Evolutionary conservation across 305 asterid species (phyloP), one percentile per base, ranked within the genome.

Genomic region (Caryopteris hybrid): DNA sequence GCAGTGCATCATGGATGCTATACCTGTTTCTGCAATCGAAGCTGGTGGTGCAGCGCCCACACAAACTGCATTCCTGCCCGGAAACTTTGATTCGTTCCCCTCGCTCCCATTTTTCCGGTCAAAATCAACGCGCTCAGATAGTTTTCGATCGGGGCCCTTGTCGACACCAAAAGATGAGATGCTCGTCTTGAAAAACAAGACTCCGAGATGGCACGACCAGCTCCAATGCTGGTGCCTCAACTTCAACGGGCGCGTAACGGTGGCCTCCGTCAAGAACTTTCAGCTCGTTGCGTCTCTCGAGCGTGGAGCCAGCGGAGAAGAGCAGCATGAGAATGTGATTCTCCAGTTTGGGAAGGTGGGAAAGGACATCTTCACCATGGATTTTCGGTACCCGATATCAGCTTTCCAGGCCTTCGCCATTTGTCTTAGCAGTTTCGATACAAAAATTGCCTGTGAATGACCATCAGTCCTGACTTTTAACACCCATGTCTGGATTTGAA

Each of bases 211-310:
- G 99, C 97, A 93, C 13, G 97, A 93, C 64, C 99, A 93, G 57
- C 99, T 93, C 63, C 99, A 93, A 45, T 93, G 99, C 79, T 92
- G 98, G 98, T 92, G 98, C 58, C 92, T 92, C 36, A 91, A 91
- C 84, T 91, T 91, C 73, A 87, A 86, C 46, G 96, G 98, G 23
- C 85, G 98, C 0, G 98, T 92, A 13, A 90, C 97, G 0, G 98
- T 93, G 7, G 97, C 97, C 61, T 93, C 98, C 0, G 97, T 93
- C 1, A 93, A 88, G 79, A 89, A 92, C 83, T 89, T 92, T 60
- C 98, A 89, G 83, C 85, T 92, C 20, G 96, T 86, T 41, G 96
- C 95, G 17, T 78, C 93, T 8, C 29, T 73, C 5, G 76, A 80
- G 53, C 72, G 67, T 54, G 86, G 63, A 38, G n/a, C n/a, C n/a